Evolutionary conservation across 1,284 basidiomycete genomes (phyloP).

Genomic region (Irpex rosettiformis): DNA sequence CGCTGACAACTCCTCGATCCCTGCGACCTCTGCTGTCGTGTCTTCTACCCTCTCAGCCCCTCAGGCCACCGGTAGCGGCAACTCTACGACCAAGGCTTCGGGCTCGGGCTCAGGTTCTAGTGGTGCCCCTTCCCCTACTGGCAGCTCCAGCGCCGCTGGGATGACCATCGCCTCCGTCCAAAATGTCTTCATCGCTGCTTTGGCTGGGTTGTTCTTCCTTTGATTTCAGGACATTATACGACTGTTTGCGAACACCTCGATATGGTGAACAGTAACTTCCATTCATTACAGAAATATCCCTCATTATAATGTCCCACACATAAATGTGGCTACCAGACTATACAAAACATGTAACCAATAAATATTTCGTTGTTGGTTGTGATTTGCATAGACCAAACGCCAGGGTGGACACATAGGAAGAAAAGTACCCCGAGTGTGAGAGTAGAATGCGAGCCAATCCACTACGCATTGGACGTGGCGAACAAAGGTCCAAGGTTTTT

Average conservation of each 20-base stretch:
- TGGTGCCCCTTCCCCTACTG: slow-evolving; percentile 1
- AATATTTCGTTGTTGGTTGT: background rate
- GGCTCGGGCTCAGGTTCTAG: slow-evolving; percentile 10
- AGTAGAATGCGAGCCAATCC: too few relatives aligned
- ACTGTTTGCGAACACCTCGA: background rate
- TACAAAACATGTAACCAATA: background rate
- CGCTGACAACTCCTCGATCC: slow-evolving; percentile 46
- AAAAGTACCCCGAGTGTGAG: too few relatives aligned
- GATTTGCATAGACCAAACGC: background rate
- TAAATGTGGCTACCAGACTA: background rate
- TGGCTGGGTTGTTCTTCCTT: slow-evolving; percentile 9
- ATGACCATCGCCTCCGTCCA: slow-evolving; percentile 6
- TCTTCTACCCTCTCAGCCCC: slow-evolving; percentile 53
- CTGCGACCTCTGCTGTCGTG: slow-evolving; percentile 60
- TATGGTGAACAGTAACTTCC: background rate
- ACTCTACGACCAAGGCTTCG: background rate
- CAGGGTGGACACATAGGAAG: background rate
- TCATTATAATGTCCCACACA: slow-evolving; percentile 5
- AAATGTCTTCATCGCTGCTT: slow-evolving; percentile 8
- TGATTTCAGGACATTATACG: slow-evolving; percentile 3
- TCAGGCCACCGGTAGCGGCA: slow-evolving; percentile 17
- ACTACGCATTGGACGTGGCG: too few relatives aligned
- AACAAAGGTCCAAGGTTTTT: background rate
- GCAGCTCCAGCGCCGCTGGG: slow-evolving; percentile 7
- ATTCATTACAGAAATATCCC: slow-evolving; percentile 4